Evolutionary conservation across 768 basidiomycete genomes (phyloP).

Genomic region (Kwoniella newhampshirensis): DNA sequence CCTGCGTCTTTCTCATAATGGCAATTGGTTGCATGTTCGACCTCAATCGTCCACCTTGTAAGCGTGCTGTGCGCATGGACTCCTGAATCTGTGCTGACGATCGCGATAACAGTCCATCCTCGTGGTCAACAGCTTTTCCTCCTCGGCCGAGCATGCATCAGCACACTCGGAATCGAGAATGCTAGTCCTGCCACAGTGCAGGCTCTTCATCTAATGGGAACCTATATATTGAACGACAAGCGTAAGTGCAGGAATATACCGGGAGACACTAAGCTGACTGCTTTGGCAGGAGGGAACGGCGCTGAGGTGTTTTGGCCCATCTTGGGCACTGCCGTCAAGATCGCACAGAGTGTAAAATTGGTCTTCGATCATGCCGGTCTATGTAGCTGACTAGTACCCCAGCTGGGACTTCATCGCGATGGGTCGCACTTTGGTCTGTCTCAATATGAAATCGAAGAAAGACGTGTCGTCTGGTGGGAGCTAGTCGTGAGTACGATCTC

Average conservation of each 20-base stretch:
- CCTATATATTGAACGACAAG: constrained; percentile 49
- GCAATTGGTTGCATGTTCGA: constrained; percentile 51
- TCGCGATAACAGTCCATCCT: constrained; percentile 32
- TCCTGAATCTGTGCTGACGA: too few species aligned
- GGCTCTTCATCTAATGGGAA: constrained; percentile 46
- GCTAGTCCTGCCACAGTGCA: constrained; percentile 49
- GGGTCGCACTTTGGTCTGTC: constrained; percentile 47
- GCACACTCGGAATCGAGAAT: constrained; percentile 37
- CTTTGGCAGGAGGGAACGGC: constrained; percentile 36
- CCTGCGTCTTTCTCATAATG: constrained; percentile 51
- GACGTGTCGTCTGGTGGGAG: constrained; percentile 52
- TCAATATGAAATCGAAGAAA: constrained; percentile 42
- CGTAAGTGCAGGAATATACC: too few species aligned
- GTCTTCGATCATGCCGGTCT: too few species aligned
- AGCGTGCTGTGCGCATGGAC: too few species aligned
- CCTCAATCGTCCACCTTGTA: constrained; percentile 45
- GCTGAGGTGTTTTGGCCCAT: constrained; percentile 51
- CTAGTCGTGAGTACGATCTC: constrained; percentile 29
- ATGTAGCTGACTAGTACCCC: too few species aligned
- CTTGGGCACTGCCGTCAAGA: constrained; percentile 45
- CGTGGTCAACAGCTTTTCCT: constrained; percentile 44
- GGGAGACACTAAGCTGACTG: not conserved
- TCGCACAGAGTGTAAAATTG: constrained; percentile 42
- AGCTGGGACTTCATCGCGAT: constrained; percentile 53
- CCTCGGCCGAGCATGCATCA: constrained; percentile 46